Evolutionary conservation across 1,284 basidiomycete genomes (phyloP), one percentile per base, ranked within the genome.

Genomic region (Cerioporus squamosus): DNA sequence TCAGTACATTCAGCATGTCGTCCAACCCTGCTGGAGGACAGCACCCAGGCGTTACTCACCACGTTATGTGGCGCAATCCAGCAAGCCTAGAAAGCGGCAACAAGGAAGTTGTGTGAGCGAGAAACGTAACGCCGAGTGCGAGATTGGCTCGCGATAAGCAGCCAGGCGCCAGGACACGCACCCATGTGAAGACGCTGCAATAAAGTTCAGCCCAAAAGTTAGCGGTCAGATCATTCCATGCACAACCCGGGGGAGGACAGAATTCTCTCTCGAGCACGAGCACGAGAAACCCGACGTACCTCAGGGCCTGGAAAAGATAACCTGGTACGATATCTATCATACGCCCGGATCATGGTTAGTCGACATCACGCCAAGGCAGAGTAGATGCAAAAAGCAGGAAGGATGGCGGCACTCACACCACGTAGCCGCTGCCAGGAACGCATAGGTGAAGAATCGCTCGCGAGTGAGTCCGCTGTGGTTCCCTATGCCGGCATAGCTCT

Each of bases 51-150:
- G 33, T 36, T 4, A 69, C 72, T 64, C 51, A 71, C 70, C 24
- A 83, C 65, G 63, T 88, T 86, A 58, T 95, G 84, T 0, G 93
- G 93, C 9, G 78, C 82, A 57, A 91, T 86, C 91, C 91, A 94
- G 75, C 88, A 91, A 2, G 67, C 72, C 72, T 74, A 40, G 14
- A 44, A 44, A 29, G 23, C 7, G 15, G 5, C 18, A 14, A 36
- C 40, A 47, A 22, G 8, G n/a, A 36, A 3, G 33, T 10, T 36
- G 23, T 14, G 22, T 39, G 24, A 46, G 23, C 10, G 55, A 18
- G 17, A 31, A 18, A 24, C 4, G 14, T 36, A 36, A 36, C 17
- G 24, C 33, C 14, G 8, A 36, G 33, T 36, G 33, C 33, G 53
- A 24, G n/a, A 40, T 15, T 46, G 40, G 52, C 23, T 38, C 38